These are phyloP conservation scores for Sisymbrium irio DNA, from an alignment of 345 rosid genomes.

Conservation along the genomic window DNA sequence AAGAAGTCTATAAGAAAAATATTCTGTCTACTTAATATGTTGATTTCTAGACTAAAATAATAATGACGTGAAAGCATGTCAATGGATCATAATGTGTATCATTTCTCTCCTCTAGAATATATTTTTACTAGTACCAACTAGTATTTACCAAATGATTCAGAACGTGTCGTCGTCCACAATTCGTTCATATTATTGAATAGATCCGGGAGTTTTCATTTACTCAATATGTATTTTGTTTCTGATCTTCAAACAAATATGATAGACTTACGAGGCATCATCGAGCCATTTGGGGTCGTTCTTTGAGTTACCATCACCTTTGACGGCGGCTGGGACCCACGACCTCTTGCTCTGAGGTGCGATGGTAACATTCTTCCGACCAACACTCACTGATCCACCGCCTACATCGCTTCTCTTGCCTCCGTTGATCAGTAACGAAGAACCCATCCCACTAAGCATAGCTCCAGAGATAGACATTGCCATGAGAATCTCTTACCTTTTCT, in stretches of 20 bases:
- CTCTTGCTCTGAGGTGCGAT: constrained; percentile 16
- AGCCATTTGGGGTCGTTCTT: constrained; percentile 32
- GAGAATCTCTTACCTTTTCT: neutral
- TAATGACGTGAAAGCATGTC: neutral
- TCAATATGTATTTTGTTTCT: neutral
- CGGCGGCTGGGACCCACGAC: constrained; percentile 9
- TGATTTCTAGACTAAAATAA: neutral
- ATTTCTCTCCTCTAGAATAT: neutral
- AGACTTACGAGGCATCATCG: constrained; percentile 33
- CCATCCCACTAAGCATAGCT: constrained; percentile 19
- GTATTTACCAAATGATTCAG: neutral
- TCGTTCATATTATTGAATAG: neutral
- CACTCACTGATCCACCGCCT: neutral
- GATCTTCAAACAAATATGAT: neutral
- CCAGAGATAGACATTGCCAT: constrained; percentile 27
- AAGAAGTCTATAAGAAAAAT: neutral
- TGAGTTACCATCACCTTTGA: constrained; percentile 13
- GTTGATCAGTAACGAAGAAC: constrained; percentile 13
- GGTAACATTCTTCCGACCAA: constrained; percentile 15
- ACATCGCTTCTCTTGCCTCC: constrained; percentile 5
- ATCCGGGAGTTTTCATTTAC: neutral
- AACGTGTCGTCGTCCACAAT: neutral
- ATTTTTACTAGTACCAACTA: neutral
- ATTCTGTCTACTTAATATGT: neutral
- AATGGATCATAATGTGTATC: constrained; percentile 4